These are phyloP conservation scores for Dalbergia cochinchinensis DNA, from an alignment of 306 rosid genomes.

Conservation along the genomic window DNA sequence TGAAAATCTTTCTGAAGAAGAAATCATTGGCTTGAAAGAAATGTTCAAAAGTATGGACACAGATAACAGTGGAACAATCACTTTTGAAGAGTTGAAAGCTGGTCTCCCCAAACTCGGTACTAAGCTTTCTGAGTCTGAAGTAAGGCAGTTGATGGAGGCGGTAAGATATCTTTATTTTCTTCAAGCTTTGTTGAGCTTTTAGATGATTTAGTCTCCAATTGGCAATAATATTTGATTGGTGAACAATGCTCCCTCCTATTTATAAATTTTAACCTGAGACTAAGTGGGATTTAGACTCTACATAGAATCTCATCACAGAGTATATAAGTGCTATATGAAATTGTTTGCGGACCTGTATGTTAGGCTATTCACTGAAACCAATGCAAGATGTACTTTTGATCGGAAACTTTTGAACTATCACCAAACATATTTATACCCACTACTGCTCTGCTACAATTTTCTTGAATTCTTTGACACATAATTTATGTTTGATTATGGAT, in stretches of 20 bases:
- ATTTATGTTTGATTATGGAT: background rate
- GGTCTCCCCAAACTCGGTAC: conserved; percentile 95
- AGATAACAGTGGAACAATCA: conserved; percentile 95
- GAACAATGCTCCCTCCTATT: background rate
- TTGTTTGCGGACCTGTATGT: background rate
- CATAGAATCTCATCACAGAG: background rate
- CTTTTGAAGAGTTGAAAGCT: conserved; percentile 92
- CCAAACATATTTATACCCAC: conserved; percentile 14
- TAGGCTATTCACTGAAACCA: background rate
- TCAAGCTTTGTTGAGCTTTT: conserved; percentile 13
- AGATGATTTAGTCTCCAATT: conserved; percentile 14
- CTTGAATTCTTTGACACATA: background rate
- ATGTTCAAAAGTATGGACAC: conserved; percentile 99
- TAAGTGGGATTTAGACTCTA: background rate
- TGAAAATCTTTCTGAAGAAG: conserved; percentile 97
- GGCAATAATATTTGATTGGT: conserved; percentile 26
- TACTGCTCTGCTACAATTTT: background rate
- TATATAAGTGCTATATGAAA: background rate
- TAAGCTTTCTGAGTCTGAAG: conserved; percentile 96
- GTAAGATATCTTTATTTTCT: conserved; percentile 57
- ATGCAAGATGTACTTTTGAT: conserved; percentile 20
- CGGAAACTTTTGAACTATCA: background rate
- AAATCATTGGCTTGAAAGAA: conserved; percentile 95
- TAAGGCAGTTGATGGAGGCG: conserved; percentile 95
- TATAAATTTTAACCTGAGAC: conserved; percentile 31